Evolutionary conservation across 2,329 filamentous ascomycete species (phyloP).

Genomic region (Aspergillus sp.): DNA sequence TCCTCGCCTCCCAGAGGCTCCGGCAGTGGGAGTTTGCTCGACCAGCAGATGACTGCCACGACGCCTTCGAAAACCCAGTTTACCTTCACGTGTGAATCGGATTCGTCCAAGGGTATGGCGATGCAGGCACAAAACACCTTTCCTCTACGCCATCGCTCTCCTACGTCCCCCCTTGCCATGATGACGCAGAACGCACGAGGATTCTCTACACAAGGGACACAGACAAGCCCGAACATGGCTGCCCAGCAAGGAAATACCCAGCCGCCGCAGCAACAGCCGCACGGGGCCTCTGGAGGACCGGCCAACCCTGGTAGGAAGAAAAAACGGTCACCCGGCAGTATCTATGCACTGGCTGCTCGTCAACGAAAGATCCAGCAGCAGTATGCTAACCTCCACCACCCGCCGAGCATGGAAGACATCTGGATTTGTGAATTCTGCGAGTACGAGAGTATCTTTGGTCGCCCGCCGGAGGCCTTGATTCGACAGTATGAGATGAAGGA

Average conservation of each 20-base stretch:
- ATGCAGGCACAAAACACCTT: conserved; percentile 57
- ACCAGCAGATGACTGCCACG: conserved; percentile 51
- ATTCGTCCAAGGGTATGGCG: conserved; percentile 68
- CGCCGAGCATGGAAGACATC: conserved; percentile 62
- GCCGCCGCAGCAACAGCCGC: conserved; percentile 9
- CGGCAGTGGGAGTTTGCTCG: conserved; percentile 70
- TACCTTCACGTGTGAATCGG: conserved; percentile 91
- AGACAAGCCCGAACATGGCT: conserved; percentile 46
- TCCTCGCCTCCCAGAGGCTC: conserved; percentile 55
- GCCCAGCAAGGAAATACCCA: conserved; percentile 27
- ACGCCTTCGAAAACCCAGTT: conserved; percentile 76
- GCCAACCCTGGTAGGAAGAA: conserved; percentile 52
- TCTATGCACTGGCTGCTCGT: conserved; percentile 66
- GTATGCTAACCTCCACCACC: conserved; percentile 66
- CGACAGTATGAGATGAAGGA: conserved; percentile 93
- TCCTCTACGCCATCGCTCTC: conserved; percentile 29
- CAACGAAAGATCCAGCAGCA: conserved; percentile 70
- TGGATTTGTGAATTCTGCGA: conserved; percentile 99
- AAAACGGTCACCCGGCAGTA: conserved; percentile 58
- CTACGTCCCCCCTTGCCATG: conserved; percentile 25
- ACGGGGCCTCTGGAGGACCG: conserved; percentile 33
- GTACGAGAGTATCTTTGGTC: conserved; percentile 92
- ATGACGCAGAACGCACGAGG: conserved; percentile 29
- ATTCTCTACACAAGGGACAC: conserved; percentile 47
- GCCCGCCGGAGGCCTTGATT: conserved; percentile 73